phyloP scores from a whole-genome alignment of 495 filamentous ascomycete genomes.

The Hyphodiscus hymeniophilus region DNA sequence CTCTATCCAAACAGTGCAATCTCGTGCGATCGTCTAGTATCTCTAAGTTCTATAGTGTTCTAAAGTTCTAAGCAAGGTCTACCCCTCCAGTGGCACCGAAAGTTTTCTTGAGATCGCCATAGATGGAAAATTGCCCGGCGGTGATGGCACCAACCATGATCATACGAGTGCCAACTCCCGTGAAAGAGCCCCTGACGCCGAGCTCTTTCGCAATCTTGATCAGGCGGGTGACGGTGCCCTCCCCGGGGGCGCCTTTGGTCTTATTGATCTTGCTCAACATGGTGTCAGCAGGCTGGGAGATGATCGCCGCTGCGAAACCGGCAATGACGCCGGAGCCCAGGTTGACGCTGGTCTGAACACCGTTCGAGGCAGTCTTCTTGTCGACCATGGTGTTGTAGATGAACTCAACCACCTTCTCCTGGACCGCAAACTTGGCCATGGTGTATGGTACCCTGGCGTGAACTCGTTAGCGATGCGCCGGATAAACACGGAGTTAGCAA shows the following conservation, averaged over 20 bases:
- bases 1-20: too few relatives aligned
- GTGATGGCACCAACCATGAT: slow-evolving; percentile 54
- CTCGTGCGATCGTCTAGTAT: too few relatives aligned
- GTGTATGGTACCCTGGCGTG: slow-evolving; percentile 91
- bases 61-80: too few relatives aligned
- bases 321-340: slow-evolving; percentile 91
- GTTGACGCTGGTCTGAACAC: slow-evolving; percentile 80
- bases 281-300: slow-evolving; percentile 97
- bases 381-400: slow-evolving; percentile 59
- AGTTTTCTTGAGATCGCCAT: slow-evolving; percentile 64
- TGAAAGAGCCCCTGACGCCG: slow-evolving; percentile 78
- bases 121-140: slow-evolving; percentile 95
- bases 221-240: slow-evolving; percentile 82
- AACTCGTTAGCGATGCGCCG: too few relatives aligned
- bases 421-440: slow-evolving; percentile 99
- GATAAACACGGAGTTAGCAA: too few relatives aligned
- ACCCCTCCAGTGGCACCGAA: too few relatives aligned
- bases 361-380: slow-evolving; percentile 67
- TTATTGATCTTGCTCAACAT: slow-evolving; percentile 99
- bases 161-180: slow-evolving; percentile 87
- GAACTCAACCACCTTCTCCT: slow-evolving; percentile 88
- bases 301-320: slow-evolving; percentile 92
- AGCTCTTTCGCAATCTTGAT: slow-evolving; percentile 96
- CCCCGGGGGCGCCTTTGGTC: slow-evolving; percentile 91
- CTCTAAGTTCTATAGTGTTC: too few relatives aligned